Evolutionary conservation across 176 grass and related monocot species (phyloP).

Genomic region (Elaeis guineensis): DNA sequence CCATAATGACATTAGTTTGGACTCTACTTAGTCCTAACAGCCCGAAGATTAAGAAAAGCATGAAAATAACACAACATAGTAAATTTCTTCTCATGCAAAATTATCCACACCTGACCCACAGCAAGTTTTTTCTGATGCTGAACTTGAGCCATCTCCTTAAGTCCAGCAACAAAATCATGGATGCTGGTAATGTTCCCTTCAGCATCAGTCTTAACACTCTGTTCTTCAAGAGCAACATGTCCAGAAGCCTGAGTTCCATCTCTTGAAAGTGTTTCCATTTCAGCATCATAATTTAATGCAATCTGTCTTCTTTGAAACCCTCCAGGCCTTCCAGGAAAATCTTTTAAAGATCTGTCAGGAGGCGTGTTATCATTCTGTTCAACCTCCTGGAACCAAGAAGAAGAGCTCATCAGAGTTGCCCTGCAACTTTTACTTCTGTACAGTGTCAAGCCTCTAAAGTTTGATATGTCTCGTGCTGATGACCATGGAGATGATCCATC

Average conservation of each 20-base stretch:
- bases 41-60: too few species aligned
- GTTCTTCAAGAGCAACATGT: conserved; percentile 37
- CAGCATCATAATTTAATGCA: conserved; percentile 44
- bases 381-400: conserved; percentile 43
- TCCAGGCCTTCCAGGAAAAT: conserved; percentile 62
- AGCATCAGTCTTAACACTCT: conserved; percentile 25
- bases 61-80: too few species aligned
- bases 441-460: conserved; percentile 38
- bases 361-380: conserved; percentile 48
- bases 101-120: conserved; percentile 38
- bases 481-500: conserved; percentile 28
- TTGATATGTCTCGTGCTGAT: conserved; percentile 25
- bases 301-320: conserved; percentile 32
- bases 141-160: conserved; percentile 88
- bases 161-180: conserved; percentile 68
- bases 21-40: too few species aligned
- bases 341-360: conserved; percentile 57
- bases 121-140: conserved; percentile 40
- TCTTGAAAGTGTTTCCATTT: conserved; percentile 53
- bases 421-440: conserved; percentile 86
- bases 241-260: conserved; percentile 75
- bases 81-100: too few species aligned
- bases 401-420: conserved; percentile 34
- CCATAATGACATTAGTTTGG: background rate
- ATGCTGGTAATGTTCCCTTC: conserved; percentile 55